Conservation (phyloP, 495 filamentous ascomycete species). For the Umbilicaria muhlenbergii region DNA sequence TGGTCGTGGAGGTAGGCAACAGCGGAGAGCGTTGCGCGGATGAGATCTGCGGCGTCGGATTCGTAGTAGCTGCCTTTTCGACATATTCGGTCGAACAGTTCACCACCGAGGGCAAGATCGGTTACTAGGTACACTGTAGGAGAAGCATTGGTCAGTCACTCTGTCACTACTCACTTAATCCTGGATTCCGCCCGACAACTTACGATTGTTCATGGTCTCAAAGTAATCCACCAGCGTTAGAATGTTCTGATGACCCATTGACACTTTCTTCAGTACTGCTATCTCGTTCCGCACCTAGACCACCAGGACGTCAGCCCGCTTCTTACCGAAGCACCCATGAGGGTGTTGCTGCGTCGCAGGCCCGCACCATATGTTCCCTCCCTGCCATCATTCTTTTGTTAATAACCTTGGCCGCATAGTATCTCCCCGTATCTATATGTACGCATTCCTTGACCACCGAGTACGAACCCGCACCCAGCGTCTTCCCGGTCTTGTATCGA, state of each 20-base stretch:
- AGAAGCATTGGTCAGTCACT: background rate
- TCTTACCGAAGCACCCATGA: background rate
- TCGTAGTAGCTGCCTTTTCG: constrained; percentile 97
- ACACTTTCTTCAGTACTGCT: constrained; percentile 86
- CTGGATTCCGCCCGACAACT: constrained; percentile 2
- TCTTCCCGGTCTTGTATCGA: constrained; percentile 97
- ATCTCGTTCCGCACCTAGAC: constrained; percentile 91
- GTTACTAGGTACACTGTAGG: constrained; percentile 80
- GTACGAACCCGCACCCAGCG: constrained; percentile 87
- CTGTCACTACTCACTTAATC: no score
- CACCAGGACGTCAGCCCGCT: background rate
- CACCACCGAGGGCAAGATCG: constrained; percentile 88
- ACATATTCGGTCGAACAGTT: constrained; percentile 96
- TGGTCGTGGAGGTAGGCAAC: constrained; percentile 97
- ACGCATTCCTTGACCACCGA: constrained; percentile 99
- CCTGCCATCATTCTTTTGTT: constrained; percentile 98
- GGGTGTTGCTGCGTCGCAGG: background rate
- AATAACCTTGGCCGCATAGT: constrained; percentile 98
- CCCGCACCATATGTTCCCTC: constrained; percentile 85
- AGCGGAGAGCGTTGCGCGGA: constrained; percentile 88
- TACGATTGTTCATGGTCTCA: constrained; percentile 96
- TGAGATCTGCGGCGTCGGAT: constrained; percentile 86
- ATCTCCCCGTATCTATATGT: constrained; percentile 92
- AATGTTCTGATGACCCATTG: constrained; percentile 97
- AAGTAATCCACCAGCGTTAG: constrained; percentile 97